Conservation (phyloP, 345 rosid species). For the Boechera retrofracta region DNA sequence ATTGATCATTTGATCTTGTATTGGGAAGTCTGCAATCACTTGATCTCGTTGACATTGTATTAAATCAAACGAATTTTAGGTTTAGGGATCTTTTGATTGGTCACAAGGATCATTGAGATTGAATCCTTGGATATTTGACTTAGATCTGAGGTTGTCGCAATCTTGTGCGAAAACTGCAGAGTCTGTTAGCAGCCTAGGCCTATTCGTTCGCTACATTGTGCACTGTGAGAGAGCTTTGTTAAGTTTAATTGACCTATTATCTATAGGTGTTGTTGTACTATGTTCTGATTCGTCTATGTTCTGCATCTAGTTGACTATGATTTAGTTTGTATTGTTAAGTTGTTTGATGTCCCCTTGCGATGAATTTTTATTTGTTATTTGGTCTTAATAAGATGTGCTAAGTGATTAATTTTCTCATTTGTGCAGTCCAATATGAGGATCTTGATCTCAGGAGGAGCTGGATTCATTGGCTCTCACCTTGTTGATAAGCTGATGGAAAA, state of each 20-base stretch:
- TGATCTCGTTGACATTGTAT: conserved; percentile 21
- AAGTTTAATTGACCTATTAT: not conserved
- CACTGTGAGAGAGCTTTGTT: not conserved
- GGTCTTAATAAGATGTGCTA: not conserved
- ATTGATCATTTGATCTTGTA: conserved; percentile 3
- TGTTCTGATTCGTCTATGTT: not conserved
- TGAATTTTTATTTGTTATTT: not conserved
- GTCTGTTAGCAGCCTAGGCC: not conserved
- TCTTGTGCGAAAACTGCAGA: not conserved
- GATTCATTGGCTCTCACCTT: conserved; percentile 94
- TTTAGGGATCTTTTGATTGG: not conserved
- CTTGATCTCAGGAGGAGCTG: conserved; percentile 96
- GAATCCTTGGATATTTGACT: not conserved
- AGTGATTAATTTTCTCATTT: conserved; percentile 20
- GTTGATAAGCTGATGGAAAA: conserved; percentile 93
- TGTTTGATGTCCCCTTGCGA: not conserved
- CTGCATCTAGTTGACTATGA: not conserved
- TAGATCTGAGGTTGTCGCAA: conserved; percentile 11
- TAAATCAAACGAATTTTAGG: conserved; percentile 3
- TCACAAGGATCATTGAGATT: conserved; percentile 12
- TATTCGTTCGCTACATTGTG: not conserved
- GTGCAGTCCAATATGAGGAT: conserved; percentile 93
- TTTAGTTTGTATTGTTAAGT: not conserved
- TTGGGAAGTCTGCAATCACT: not conserved
- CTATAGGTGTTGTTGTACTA: not conserved